These are phyloP conservation scores for Pythium folliculosum DNA, from an alignment of 352 stramenopile species.

Conservation along the genomic window DNA sequence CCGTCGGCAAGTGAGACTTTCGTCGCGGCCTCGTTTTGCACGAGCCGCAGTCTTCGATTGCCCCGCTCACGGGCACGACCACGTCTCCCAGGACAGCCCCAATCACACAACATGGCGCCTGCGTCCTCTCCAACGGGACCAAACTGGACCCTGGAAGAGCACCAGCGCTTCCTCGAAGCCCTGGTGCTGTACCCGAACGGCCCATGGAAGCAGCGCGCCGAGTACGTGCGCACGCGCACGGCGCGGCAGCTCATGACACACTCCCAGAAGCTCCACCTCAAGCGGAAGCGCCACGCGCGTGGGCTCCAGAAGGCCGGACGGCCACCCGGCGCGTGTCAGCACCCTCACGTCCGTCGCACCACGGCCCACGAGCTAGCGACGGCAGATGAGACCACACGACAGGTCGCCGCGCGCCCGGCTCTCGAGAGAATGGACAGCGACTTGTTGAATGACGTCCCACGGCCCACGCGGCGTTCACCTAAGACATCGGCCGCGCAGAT, in stretches of 20 bases:
- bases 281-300: neutral
- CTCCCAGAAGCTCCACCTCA: neutral
- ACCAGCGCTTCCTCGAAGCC: slow-evolving; percentile 17
- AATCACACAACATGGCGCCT: neutral
- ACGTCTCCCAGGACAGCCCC: no score
- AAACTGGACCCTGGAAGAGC: slow-evolving; percentile 7
- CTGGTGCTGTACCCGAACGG: slow-evolving; percentile 16
- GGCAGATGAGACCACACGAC: no score
- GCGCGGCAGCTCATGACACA: slow-evolving; percentile 5
- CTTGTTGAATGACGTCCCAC: no score
- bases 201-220: slow-evolving; percentile 17
- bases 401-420: no score
- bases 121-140: neutral
- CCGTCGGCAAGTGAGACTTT: no score
- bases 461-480: no score
- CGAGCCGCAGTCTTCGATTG: no score
- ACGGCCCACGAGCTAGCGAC: no score
- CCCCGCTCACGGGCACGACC: no score
- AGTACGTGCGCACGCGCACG: slow-evolving; percentile 21
- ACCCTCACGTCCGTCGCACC: neutral
- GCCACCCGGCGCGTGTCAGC: neutral
- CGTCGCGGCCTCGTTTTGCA: no score
- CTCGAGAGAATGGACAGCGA: no score
- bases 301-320: neutral
- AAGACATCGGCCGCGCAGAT: no score